Percentiles rank a stretch among this genome's conserved stretches.
Evolutionary conservation across 2,329 filamentous ascomycete species (phyloP).

Genomic region (Cercospora sp.): DNA sequence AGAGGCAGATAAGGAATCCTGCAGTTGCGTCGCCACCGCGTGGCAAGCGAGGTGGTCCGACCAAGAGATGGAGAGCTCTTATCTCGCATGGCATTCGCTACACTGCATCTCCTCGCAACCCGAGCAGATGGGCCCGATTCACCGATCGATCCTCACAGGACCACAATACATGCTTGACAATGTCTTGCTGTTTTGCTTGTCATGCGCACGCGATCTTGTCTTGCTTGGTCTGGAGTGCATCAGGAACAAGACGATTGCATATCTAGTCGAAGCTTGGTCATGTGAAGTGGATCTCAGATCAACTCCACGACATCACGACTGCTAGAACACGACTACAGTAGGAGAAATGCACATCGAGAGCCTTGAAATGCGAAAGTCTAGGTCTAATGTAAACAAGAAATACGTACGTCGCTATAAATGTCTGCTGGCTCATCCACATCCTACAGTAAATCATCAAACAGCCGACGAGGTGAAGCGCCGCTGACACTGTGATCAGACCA

Average conservation of each 20-base stretch:
- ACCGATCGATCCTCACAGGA: neutral
- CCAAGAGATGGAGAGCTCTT: neutral
- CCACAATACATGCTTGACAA: neutral
- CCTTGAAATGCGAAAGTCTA: neutral
- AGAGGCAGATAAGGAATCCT: neutral
- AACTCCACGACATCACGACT: neutral
- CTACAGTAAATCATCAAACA: neutral
- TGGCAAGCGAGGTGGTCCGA: neutral
- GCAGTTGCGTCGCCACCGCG: neutral
- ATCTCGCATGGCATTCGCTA: neutral
- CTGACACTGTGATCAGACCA: slow-evolving; percentile 1
- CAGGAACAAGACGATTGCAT: neutral
- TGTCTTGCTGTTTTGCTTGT: neutral
- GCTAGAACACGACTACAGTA: neutral
- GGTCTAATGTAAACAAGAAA: neutral
- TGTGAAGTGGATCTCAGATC: neutral
- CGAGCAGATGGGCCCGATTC: neutral
- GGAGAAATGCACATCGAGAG: neutral
- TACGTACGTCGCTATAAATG: neutral
- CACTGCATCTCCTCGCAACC: neutral
- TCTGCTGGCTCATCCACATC: neutral
- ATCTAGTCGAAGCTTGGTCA: neutral
- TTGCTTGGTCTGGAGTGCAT: neutral
- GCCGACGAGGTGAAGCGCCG: neutral
- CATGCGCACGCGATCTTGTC: neutral